Evolutionary conservation across 352 stramenopile species (phyloP), one percentile per base, ranked within the genome.

Genomic region (Phytophthora constricta): DNA sequence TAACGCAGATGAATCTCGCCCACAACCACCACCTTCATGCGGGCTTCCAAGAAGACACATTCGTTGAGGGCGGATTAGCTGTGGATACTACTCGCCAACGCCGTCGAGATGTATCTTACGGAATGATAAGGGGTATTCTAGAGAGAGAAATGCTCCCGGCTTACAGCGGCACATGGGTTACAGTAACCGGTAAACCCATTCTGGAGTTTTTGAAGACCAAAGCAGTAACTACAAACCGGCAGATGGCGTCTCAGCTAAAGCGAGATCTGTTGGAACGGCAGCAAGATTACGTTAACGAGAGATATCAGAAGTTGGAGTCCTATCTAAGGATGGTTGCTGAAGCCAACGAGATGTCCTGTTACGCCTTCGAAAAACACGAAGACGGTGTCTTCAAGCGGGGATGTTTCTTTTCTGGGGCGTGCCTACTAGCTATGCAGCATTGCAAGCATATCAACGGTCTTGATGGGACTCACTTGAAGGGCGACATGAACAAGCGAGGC

Each of bases 271-370:
- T 45, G 37, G 37, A 45, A 45, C 4, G 4, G 10, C 37, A 42
- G n/a, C 37, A 22, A 0, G 23, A 28, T 1, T 17, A 51, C 39
- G 3, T 33, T 4, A 11, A 31, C 3, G 54, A 54, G 27, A 53
- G 42, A 11, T 62, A 62, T 8, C 54, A 62, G 10, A 62, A 53
- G n/a, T 37, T 53, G 3, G 42, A 62, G 46, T 16, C 19, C n/a
- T 54, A 62, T 49, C 10, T 53, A 20, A 3, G n/a, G 1, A 19
- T 37, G 20, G 16, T 45, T 4, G 25, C 17, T 19, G 41, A 27
- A 5, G 39, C 37, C 10, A 59, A 59, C 27, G 5, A 1, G 0
- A 45, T 33, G n/a, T 61, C 17, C 3, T 17, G 28, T n/a, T 45
- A 22, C 11, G 27, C 11, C 22, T 62, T 62, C 14, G 20, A 62